Evolutionary conservation across 2,329 filamentous ascomycete species (phyloP).

Genomic region (Fusarium sp.): DNA sequence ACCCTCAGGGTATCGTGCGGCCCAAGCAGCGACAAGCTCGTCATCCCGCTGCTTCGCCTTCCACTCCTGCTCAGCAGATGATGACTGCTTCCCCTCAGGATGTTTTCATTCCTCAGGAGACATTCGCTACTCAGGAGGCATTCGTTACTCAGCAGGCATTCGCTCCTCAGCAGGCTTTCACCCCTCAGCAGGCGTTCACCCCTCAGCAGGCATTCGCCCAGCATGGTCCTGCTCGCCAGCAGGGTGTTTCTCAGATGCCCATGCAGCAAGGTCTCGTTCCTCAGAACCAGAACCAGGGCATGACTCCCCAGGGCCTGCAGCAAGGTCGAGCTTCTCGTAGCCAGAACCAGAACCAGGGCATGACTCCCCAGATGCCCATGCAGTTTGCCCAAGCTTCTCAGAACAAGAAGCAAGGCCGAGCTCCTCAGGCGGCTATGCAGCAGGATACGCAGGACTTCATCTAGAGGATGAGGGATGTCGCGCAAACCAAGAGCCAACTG

Average conservation of each 20-base stretch:
- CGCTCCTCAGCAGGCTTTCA: too few species aligned
- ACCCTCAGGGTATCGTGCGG: not conserved
- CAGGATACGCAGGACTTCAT: not conserved
- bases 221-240: not conserved
- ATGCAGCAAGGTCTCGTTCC: not conserved
- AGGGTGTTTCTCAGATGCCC: not conserved
- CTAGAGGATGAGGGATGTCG: not conserved
- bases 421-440: not conserved
- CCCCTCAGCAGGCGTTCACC: too few species aligned
- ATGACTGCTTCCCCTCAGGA: not conserved
- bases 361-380: not conserved
- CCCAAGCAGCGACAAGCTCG: not conserved
- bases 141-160: too few species aligned
- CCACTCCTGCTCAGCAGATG: slow-evolving; percentile 3
- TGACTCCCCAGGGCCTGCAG: not conserved
- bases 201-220: too few species aligned
- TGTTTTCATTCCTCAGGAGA: too few species aligned
- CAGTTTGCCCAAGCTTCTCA: not conserved
- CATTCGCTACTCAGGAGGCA: too few species aligned
- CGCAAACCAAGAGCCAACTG: not conserved
- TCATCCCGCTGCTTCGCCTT: not conserved
- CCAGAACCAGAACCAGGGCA: not conserved
- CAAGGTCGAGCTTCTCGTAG: not conserved
- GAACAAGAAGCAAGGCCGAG: not conserved
- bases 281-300: not conserved